Percentiles rank a stretch among this genome's conserved stretches.
These are phyloP conservation scores for Thermothelomyces thermophilus DNA, from an alignment of 2,329 filamentous ascomycete genomes.

Conservation along the genomic window DNA sequence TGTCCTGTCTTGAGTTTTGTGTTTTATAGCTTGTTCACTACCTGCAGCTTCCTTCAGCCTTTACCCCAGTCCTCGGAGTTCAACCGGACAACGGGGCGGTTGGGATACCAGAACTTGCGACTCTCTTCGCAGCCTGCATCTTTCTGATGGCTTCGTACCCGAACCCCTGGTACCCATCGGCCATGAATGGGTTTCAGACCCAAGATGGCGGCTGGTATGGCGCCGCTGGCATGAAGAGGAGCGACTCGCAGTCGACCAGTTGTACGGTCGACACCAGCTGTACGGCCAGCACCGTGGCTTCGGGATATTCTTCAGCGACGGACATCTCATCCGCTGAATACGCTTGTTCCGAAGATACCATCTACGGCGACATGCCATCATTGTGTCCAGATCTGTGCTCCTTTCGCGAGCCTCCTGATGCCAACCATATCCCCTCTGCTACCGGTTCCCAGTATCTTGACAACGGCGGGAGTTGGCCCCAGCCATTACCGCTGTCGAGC, in stretches of 20 bases:
- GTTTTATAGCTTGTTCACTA: neutral
- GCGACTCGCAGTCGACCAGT: conserved; percentile 11
- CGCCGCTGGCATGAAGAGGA: conserved; percentile 12
- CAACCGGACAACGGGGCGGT: conserved; percentile 15
- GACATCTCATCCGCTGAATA: conserved; percentile 1
- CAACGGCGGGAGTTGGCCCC: neutral
- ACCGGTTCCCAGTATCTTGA: conserved; percentile 13
- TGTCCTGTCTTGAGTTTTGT: neutral
- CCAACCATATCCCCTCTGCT: conserved; percentile 5
- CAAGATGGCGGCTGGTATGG: conserved; percentile 6
- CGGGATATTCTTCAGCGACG: neutral
- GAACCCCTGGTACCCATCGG: neutral
- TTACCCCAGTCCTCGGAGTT: neutral
- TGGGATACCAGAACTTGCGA: neutral
- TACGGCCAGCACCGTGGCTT: conserved; percentile 5
- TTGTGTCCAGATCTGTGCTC: neutral
- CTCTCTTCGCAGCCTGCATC: no score
- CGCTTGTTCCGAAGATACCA: neutral
- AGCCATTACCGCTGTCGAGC: conserved; percentile 1
- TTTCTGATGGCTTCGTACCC: neutral
- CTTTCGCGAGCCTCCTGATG: neutral
- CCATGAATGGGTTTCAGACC: neutral
- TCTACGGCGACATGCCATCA: neutral
- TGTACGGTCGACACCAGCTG: conserved; percentile 10
- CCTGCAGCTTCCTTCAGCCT: no score